Conservation (phyloP, 2,329 filamentous ascomycete species). For the Nakataea oryzae region DNA sequence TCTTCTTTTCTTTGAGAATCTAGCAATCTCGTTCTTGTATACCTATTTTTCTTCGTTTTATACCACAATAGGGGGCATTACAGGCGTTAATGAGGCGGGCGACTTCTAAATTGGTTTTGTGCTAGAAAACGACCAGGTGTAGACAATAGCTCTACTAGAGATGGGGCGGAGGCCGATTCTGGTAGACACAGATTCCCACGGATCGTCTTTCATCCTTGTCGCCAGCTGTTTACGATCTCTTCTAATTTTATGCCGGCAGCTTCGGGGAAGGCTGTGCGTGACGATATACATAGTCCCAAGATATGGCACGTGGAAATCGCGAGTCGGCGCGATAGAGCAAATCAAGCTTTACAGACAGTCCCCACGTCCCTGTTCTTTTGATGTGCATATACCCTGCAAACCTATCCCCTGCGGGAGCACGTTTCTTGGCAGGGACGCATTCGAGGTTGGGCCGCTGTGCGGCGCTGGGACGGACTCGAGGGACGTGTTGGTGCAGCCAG, state of each 20-base stretch:
- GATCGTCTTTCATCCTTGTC: no score
- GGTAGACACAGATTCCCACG: no score
- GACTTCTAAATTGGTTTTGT: background rate
- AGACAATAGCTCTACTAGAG: no score
- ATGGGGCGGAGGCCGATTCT: no score
- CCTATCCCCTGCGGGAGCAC: no score
- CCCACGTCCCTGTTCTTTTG: background rate
- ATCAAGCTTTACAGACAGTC: background rate
- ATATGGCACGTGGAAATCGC: no score
- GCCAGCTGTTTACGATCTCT: background rate
- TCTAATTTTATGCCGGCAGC: background rate
- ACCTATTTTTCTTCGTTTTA: background rate
- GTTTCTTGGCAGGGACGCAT: no score
- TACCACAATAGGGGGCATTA: background rate
- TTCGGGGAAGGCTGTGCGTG: background rate
- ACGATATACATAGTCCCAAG: background rate
- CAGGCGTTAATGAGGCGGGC: background rate
- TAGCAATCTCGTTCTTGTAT: background rate
- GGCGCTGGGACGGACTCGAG: no score
- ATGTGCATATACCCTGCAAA: no score
- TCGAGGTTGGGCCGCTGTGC: no score
- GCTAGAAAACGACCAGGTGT: background rate
- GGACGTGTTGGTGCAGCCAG: no score
- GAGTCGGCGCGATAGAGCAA: background rate
- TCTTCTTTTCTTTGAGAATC: background rate